Evolutionary conservation across 202 grass and related monocot species (phyloP), one percentile per base, ranked within the genome.

Genomic region (Panicum virgatum): DNA sequence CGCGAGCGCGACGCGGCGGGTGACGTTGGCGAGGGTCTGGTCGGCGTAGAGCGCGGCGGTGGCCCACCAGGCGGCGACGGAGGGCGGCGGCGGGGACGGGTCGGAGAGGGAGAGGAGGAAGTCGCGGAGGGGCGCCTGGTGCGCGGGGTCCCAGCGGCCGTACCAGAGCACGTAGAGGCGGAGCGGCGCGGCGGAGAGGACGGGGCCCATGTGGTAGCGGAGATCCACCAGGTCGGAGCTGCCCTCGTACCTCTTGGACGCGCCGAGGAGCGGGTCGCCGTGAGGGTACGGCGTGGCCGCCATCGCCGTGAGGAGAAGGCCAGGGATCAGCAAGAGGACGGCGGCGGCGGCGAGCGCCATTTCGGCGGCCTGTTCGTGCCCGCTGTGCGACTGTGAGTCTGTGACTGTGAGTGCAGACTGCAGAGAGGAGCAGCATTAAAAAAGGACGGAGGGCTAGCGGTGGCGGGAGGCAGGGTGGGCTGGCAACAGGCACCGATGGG

Each of bases 151-250:
- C 92, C 92, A 94, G 5, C 25, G 59, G 1, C 92, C 92, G 81
- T 94, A 94, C 92, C 92, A 94, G 79, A 94, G 79, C 79, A 81
- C 66, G 79, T 72, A 89, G 45, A 87, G 92, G 66, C 84, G 89
- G 56, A 94, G 78, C 84, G 61, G 89, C 88, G 63, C 81, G 34
- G 86, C 53, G 23, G 92, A 85, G 54, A 94, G 86, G 1, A 94
- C 89, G 4, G 92, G 92, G 44, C 92, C 89, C 92, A 94, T 94
- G 84, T 94, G 92, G 86, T 94, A 91, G 0, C 68, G 83, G 25
- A 94, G 82, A 34, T 85, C 78, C 47, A 94, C 89, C 57, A 89
- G 88, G 61, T 91, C 81, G 19, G 86, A 94, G 65, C 86, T 91
- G 13, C 92, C 92, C 79, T 94, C 92, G 44, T 76, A 94, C 76